Conservation (phyloP, 2,329 filamentous ascomycete genomes). For the Achaetomium macrosporum region DNA sequence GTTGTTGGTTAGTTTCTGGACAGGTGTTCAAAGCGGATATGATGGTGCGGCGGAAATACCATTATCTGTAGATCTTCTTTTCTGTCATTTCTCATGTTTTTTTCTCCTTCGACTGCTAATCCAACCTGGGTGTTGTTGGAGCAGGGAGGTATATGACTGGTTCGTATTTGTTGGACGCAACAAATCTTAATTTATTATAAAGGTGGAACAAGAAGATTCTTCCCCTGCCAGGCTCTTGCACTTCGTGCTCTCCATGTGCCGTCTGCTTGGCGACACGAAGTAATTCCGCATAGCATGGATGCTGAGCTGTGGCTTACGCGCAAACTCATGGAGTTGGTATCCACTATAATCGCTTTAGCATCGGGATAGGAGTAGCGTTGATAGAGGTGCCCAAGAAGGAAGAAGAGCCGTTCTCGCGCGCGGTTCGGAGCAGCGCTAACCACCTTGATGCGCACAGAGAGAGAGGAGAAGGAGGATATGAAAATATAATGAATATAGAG, state of each 20-base stretch:
- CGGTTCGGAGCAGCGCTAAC: neutral
- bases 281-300: no score
- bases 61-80: constrained; percentile 24
- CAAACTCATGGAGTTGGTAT: neutral
- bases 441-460: neutral
- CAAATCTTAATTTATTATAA: constrained; percentile 29
- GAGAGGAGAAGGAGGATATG: neutral
- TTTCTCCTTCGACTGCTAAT: constrained; percentile 4
- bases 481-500: neutral
- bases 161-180: constrained; percentile 42
- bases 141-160: constrained; percentile 40
- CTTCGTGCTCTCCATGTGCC: neutral
- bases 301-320: no score
- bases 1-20: no score
- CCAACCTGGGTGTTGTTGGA: constrained; percentile 7
- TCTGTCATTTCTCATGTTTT: constrained; percentile 8
- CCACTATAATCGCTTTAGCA: neutral
- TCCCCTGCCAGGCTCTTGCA: neutral
- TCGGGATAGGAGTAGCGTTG: neutral
- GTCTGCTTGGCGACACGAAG: no score
- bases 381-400: neutral
- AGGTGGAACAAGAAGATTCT: neutral
- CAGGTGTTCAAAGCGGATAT: neutral
- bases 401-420: neutral
- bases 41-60: constrained; percentile 19